phyloP scores from a whole-genome alignment of 1,139 yeast species.

The Nakaseomyces nivariensis region DNA sequence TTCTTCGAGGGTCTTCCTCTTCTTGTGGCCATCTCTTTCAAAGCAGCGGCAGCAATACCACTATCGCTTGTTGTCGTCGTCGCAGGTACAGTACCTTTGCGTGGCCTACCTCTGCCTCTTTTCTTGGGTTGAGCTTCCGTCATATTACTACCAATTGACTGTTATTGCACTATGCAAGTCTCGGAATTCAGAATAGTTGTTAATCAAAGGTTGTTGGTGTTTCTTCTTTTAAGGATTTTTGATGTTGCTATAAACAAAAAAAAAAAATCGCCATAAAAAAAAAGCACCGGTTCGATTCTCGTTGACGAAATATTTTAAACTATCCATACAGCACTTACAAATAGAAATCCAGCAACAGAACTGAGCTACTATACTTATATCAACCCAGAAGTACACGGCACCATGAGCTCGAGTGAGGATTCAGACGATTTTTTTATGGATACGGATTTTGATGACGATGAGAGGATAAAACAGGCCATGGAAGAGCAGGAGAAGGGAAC shows the following conservation, averaged over 20 bases:
- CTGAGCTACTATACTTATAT: too few relatives aligned
- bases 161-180: too few relatives aligned
- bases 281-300: not conserved
- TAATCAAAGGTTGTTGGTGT: too few relatives aligned
- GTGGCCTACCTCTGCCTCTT: constrained; percentile 11
- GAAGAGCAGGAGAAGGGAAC: not conserved
- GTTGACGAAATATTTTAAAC: not conserved
- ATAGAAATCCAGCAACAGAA: too few relatives aligned
- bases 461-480: constrained; percentile 4
- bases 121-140: constrained; percentile 1
- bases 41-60: constrained; percentile 8
- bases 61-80: not conserved
- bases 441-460: constrained; percentile 7
- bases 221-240: too few relatives aligned
- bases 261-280: not conserved
- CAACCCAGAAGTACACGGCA: too few relatives aligned
- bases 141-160: not conserved
- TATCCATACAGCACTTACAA: too few relatives aligned
- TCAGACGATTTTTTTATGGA: constrained; percentile 4
- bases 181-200: too few relatives aligned
- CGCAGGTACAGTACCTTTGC: not conserved
- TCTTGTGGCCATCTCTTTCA: constrained; percentile 4
- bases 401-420: not conserved
- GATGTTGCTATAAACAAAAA: not conserved
- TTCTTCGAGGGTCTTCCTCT: constrained; percentile 5